Evolutionary conservation across 345 rosid genomes (phyloP).

Genomic region (Salix viminalis): DNA sequence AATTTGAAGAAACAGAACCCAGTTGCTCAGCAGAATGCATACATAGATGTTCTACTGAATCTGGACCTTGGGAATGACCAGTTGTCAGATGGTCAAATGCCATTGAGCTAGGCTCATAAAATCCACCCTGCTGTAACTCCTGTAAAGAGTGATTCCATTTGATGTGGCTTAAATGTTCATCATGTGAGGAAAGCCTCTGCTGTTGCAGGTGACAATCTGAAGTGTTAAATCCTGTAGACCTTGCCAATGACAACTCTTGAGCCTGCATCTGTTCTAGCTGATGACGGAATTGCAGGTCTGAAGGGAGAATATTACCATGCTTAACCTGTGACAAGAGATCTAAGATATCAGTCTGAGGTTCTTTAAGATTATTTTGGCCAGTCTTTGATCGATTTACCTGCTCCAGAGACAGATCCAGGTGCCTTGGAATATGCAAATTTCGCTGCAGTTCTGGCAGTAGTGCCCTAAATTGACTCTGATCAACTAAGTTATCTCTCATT

Average conservation of each 20-base stretch:
- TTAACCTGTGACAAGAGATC: conserved; percentile 31
- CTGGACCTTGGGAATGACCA: conserved; percentile 16
- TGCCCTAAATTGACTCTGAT: conserved; percentile 30
- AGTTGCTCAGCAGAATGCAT: conserved; percentile 20
- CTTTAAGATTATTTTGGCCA: conserved; percentile 23
- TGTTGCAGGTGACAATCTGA: conserved; percentile 30
- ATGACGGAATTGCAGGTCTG: conserved; percentile 31
- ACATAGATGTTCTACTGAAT: conserved; percentile 17
- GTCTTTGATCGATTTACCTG: conserved; percentile 39
- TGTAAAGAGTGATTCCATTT: conserved; percentile 24
- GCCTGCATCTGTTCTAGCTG: conserved; percentile 38
- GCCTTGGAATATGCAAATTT: conserved; percentile 23
- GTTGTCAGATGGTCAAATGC: conserved; percentile 23
- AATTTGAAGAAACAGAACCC: conserved; percentile 23
- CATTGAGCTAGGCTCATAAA: conserved; percentile 25
- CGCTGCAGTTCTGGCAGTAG: conserved; percentile 33
- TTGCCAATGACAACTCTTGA: conserved; percentile 30
- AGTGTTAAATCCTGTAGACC: conserved; percentile 28
- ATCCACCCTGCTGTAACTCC: conserved; percentile 28
- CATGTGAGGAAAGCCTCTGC: conserved; percentile 23
- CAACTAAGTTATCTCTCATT: conserved; percentile 22
- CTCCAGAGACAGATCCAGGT: conserved; percentile 32
- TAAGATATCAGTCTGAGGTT: conserved; percentile 24
- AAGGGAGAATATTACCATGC: conserved; percentile 26
- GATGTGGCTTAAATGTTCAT: conserved; percentile 25